phyloP scores from a whole-genome alignment of 257 asterid species.

The Petunia axillaris region DNA sequence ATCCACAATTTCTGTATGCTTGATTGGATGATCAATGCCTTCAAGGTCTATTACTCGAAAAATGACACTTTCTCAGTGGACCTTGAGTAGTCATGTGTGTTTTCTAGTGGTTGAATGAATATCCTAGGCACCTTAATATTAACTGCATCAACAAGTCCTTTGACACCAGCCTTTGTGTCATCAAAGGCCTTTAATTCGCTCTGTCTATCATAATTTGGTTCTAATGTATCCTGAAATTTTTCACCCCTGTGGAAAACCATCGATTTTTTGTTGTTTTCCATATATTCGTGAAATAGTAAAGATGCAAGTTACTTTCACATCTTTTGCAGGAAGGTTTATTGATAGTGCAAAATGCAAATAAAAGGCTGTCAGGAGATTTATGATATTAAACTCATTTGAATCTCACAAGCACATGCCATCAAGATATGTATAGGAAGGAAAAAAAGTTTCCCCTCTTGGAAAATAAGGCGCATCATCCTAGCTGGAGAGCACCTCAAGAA shows the following conservation, averaged over 20 bases:
- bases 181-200: slow-evolving; percentile 56
- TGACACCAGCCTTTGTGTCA: slow-evolving; percentile 63
- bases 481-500: not conserved
- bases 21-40: slow-evolving; percentile 10
- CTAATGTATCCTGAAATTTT: not conserved
- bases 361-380: too few relatives aligned
- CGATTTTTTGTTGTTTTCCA: not conserved
- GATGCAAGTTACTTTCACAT: not conserved
- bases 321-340: not conserved
- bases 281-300: not conserved
- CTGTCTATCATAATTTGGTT: slow-evolving; percentile 37
- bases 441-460: too few relatives aligned
- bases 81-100: not conserved
- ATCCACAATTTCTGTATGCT: slow-evolving; percentile 27
- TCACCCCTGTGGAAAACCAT: slow-evolving; percentile 29
- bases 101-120: slow-evolving; percentile 36
- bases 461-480: too few relatives aligned
- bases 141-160: slow-evolving; percentile 65
- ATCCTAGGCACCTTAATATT: slow-evolving; percentile 47
- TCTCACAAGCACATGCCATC: too few relatives aligned
- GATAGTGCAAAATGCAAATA: too few relatives aligned
- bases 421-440: too few relatives aligned
- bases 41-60: slow-evolving; percentile 30
- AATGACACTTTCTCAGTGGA: not conserved
- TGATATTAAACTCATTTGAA: too few relatives aligned